Evolutionary conservation across 306 rosid species (phyloP), one percentile per base, ranked within the genome.

Genomic region (Trifolium fragiferum): DNA sequence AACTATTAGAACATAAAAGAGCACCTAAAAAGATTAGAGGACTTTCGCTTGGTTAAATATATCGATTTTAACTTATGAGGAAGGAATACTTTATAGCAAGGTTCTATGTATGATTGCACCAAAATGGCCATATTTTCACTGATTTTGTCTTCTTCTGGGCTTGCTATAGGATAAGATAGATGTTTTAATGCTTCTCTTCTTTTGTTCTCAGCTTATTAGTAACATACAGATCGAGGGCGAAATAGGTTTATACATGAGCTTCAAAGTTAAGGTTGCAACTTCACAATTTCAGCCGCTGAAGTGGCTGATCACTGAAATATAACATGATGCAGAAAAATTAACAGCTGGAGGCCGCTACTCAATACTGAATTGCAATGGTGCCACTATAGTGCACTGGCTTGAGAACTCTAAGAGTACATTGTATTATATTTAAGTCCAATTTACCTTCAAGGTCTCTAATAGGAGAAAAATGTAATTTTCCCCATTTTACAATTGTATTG

Each of bases 21-120:
- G 19, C 2, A 6, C 50, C 70, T 2, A 27, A 43, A 63, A 53
- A 53, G 69, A n/a, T 21, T 16, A 68, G 59, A 66, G 19, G 58
- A 43, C 38, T 58, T 73, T 66, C 47, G 32, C 41, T 66, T 41
- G 58, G 59, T 55, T 30, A 54, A n/a, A 64, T 66, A 13, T 3
- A 32, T 69, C n/a, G 30, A 11, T 32, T 50, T 69, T 69, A 51
- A 21, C 53, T 49, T 49, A 49, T 12, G 54, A 9, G 47, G 37
- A 41, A 66, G 37, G 8, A 41, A 6, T 66, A 66, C 20, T 41
- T 66, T 66, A 6, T 65, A 33, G 37, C 25, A 49, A 18, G 49
- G 15, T 62, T 15, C 13, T 33, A 35, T 35, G 15, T 33, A 33
- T 33, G 68, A 35, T 35, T 35, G 38, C 9, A 35, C 7, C 40